Evolutionary conservation across 306 rosid species (phyloP).

Genomic region (Trifolium pratense): DNA sequence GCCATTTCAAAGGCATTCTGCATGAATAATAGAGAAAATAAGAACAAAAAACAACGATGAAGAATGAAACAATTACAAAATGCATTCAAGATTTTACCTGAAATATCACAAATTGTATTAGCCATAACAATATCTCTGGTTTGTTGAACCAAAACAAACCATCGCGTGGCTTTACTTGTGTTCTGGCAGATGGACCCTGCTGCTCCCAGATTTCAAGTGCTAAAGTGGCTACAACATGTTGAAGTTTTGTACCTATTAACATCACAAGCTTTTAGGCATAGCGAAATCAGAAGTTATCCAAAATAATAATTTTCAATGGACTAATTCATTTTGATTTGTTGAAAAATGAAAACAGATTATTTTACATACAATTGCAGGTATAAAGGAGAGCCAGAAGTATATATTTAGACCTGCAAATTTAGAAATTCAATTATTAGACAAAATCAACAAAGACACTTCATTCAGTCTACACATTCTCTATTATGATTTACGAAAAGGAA

Average conservation of each 20-base stretch:
- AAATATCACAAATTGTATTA: conserved; percentile 95
- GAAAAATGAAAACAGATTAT: conserved; percentile 34
- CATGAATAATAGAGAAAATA: conserved; percentile 38
- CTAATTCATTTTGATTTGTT: conserved; percentile 23
- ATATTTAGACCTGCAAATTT: conserved; percentile 74
- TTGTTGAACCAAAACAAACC: conserved; percentile 89
- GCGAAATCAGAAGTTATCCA: conserved; percentile 39
- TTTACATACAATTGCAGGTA: conserved; percentile 86
- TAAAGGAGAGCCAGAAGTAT: conserved; percentile 97
- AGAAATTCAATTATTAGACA: conserved; percentile 27
- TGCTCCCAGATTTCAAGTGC: conserved; percentile 80
- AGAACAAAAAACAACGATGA: conserved; percentile 28
- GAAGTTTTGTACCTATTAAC: conserved; percentile 96
- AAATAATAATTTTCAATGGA: background rate
- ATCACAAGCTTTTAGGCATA: conserved; percentile 75
- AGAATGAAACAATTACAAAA: conserved; percentile 7
- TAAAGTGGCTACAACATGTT: conserved; percentile 90
- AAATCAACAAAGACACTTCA: conserved; percentile 37
- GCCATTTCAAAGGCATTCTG: conserved; percentile 99
- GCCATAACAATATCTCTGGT: conserved; percentile 72
- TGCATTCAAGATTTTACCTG: conserved; percentile 58
- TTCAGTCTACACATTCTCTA: conserved; percentile 1
- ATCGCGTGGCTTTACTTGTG: conserved; percentile 87
- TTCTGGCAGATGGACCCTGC: conserved; percentile 61
- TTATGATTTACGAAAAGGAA: conserved; percentile 17